These are phyloP conservation scores for Russula sp. DNA, from an alignment of 768 basidiomycete genomes.

Conservation along the genomic window DNA sequence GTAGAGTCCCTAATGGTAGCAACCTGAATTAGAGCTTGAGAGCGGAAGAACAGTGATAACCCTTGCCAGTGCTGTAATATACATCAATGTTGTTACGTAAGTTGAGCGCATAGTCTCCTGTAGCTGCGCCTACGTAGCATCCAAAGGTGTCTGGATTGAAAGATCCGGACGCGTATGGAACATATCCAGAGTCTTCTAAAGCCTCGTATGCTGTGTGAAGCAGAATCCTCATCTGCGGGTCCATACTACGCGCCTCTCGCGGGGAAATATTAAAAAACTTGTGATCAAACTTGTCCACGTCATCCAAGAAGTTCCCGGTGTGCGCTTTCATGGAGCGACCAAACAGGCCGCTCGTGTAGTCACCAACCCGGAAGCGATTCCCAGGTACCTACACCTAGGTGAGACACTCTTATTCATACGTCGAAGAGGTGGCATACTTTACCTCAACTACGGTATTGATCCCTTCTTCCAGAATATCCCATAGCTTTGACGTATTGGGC, in stretches of 20 bases:
- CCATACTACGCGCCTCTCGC: slow-evolving; percentile 68
- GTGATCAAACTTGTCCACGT: slow-evolving; percentile 56
- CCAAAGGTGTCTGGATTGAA: slow-evolving; percentile 51
- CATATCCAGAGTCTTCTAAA: slow-evolving; percentile 63
- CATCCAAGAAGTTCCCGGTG: slow-evolving; percentile 57
- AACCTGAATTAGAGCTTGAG: background rate
- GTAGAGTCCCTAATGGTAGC: slow-evolving; percentile 48
- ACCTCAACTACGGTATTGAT: slow-evolving; percentile 53
- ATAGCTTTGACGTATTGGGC: slow-evolving; percentile 38
- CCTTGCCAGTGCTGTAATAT: slow-evolving; percentile 60
- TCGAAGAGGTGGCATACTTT: slow-evolving; percentile 10
- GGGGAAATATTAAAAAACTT: slow-evolving; percentile 68
- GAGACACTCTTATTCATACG: slow-evolving; percentile 1
- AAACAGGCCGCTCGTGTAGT: slow-evolving; percentile 30
- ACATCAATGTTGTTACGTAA: slow-evolving; percentile 55
- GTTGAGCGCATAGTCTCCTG: slow-evolving; percentile 64
- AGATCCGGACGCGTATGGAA: slow-evolving; percentile 47
- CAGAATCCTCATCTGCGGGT: slow-evolving; percentile 66
- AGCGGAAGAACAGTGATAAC: background rate
- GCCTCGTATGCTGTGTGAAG: slow-evolving; percentile 62
- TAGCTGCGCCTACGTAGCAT: slow-evolving; percentile 62
- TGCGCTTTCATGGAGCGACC: slow-evolving; percentile 43
- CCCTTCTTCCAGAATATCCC: slow-evolving; percentile 53
- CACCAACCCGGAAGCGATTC: slow-evolving; percentile 44
- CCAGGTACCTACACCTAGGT: slow-evolving; percentile 45